phyloP scores from a whole-genome alignment of 2,329 filamentous ascomycete species.

The Volutella citrinella region DNA sequence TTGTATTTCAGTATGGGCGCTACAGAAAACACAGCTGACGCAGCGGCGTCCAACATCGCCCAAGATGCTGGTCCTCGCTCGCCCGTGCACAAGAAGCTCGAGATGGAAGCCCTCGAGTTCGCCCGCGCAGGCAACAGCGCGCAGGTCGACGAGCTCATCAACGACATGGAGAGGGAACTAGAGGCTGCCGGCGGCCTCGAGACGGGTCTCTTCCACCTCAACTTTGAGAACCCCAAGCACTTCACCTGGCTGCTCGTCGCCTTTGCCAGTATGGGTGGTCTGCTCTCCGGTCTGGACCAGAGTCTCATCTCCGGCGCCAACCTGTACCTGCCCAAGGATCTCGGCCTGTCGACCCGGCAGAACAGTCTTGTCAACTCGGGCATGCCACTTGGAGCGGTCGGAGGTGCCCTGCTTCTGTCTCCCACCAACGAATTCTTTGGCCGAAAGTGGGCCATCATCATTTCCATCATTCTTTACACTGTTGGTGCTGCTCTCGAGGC shows the following conservation, averaged over 20 bases:
- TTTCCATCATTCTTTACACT: slow-evolving; percentile 68
- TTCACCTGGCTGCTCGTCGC: slow-evolving; percentile 68
- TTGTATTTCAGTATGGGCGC: too few species aligned
- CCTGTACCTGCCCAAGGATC: slow-evolving; percentile 59
- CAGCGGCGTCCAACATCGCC: too few species aligned
- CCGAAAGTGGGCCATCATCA: slow-evolving; percentile 65
- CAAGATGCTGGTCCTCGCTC: too few species aligned
- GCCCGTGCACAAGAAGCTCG: slow-evolving; percentile 24
- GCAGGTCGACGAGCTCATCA: slow-evolving; percentile 39
- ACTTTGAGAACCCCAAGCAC: slow-evolving; percentile 55
- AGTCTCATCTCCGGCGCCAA: slow-evolving; percentile 70
- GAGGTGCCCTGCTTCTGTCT: slow-evolving; percentile 64
- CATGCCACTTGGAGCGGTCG: slow-evolving; percentile 70
- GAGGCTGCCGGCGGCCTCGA: slow-evolving; percentile 29
- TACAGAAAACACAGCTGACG: too few species aligned
- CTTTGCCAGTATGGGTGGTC: slow-evolving; percentile 73
- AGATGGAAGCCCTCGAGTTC: slow-evolving; percentile 34
- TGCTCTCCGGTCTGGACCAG: slow-evolving; percentile 71
- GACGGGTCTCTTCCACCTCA: slow-evolving; percentile 48
- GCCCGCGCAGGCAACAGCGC: slow-evolving; percentile 29
- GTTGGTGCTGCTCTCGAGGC: slow-evolving; percentile 67
- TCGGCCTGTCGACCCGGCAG: slow-evolving; percentile 53
- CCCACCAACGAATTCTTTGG: slow-evolving; percentile 67
- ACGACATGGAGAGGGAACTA: slow-evolving; percentile 40
- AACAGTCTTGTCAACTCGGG: slow-evolving; percentile 66